Evolutionary conservation across 2,329 filamentous ascomycete genomes (phyloP).

Genomic region (Ceratocystis harringtonii): DNA sequence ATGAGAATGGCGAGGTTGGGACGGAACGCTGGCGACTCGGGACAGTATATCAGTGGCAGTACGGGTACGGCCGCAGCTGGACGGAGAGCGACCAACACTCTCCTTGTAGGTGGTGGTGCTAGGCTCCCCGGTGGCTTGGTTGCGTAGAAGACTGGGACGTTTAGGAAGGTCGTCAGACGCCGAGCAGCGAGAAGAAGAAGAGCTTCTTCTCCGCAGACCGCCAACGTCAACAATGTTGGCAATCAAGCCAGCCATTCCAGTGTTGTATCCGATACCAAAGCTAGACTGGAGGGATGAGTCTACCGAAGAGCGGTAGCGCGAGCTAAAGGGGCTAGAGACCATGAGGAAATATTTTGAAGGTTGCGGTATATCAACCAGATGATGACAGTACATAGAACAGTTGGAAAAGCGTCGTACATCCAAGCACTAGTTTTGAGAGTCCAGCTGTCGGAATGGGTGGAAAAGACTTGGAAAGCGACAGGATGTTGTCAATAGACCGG

Average conservation of each 20-base stretch:
- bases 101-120: constrained; percentile 14
- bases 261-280: constrained; percentile 12
- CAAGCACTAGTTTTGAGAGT: no score
- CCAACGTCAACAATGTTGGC: constrained; percentile 16
- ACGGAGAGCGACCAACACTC: constrained; percentile 14
- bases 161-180: constrained; percentile 14
- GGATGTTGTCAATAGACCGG: not conserved
- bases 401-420: no score
- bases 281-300: constrained; percentile 11
- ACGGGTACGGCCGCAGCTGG: constrained; percentile 12
- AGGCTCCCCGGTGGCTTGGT: constrained; percentile 15
- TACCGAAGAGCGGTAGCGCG: constrained; percentile 12
- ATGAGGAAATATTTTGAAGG: not conserved
- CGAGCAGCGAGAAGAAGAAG: constrained; percentile 17
- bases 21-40: constrained; percentile 12
- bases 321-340: constrained; percentile 15
- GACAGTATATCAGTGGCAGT: constrained; percentile 16
- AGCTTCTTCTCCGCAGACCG: constrained; percentile 14
- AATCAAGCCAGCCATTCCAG: constrained; percentile 15
- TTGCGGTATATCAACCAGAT: no score
- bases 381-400: no score
- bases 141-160: constrained; percentile 16
- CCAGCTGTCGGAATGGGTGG: no score
- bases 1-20: constrained; percentile 7
- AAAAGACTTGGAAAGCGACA: no score